Conservation (phyloP, 2,329 filamentous ascomycete species). For the Colletotrichum horii region DNA sequence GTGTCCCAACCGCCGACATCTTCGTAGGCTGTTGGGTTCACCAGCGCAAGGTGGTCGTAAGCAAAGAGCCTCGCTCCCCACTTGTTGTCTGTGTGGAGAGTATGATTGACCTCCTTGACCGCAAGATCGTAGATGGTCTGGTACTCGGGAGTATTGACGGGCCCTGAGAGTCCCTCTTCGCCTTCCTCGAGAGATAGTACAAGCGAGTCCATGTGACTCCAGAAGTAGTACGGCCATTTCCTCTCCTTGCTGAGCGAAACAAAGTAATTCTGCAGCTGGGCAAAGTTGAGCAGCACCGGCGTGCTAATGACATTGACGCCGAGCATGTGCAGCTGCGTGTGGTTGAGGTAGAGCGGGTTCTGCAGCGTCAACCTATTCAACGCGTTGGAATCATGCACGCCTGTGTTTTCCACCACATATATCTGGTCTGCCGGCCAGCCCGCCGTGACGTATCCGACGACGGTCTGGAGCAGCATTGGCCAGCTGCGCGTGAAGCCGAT, state of each 20-base stretch:
- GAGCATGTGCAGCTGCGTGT: constrained; percentile 51
- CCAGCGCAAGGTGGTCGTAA: constrained; percentile 62
- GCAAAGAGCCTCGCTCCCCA: constrained; percentile 62
- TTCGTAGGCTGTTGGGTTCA: constrained; percentile 57
- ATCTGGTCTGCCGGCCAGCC: constrained; percentile 64
- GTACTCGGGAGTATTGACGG: constrained; percentile 40
- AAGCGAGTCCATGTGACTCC: constrained; percentile 60
- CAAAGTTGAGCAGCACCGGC: constrained; percentile 57
- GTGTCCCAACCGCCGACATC: constrained; percentile 62
- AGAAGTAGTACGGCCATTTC: constrained; percentile 57
- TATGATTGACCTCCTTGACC: constrained; percentile 38
- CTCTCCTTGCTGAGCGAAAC: constrained; percentile 48
- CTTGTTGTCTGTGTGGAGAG: constrained; percentile 33
- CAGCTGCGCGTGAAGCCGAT: constrained; percentile 64
- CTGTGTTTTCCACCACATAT: constrained; percentile 65
- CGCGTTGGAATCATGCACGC: constrained; percentile 57
- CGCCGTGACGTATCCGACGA: constrained; percentile 62
- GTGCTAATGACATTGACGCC: constrained; percentile 57
- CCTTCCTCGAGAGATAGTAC: constrained; percentile 47
- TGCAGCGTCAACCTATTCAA: constrained; percentile 51
- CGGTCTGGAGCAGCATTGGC: constrained; percentile 59
- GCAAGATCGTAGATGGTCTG: constrained; percentile 46
- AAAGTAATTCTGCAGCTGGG: constrained; percentile 62
- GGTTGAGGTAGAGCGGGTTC: constrained; percentile 63
- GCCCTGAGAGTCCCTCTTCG: constrained; percentile 15